Conservation (phyloP, 2,329 filamentous ascomycete species). For the Emmonsiellopsis sp. region DNA sequence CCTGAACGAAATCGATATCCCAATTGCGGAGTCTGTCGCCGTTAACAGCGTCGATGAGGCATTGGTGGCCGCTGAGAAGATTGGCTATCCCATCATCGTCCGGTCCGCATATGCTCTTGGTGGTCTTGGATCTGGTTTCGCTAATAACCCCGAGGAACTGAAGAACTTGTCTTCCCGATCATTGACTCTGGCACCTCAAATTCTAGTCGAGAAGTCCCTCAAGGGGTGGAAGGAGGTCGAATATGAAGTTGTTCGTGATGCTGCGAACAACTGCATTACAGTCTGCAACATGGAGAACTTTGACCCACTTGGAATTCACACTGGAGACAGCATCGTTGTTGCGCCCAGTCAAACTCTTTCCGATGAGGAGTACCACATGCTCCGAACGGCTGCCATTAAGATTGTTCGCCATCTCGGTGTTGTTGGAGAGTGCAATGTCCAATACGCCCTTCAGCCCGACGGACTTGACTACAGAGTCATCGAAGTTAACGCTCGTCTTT, state of each 20-base stretch:
- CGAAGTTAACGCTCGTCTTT: constrained; percentile 97
- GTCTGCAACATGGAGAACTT: constrained; percentile 99
- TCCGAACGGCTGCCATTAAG: constrained; percentile 93
- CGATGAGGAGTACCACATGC: constrained; percentile 99
- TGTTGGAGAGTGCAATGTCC: constrained; percentile 96
- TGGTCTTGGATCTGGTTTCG: constrained; percentile 92
- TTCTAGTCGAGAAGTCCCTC: constrained; percentile 94
- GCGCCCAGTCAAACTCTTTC: constrained; percentile 93
- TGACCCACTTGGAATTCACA: constrained; percentile 93
- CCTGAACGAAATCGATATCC: constrained; percentile 93
- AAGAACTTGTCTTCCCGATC: constrained; percentile 88
- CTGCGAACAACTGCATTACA: constrained; percentile 96
- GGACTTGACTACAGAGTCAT: constrained; percentile 97
- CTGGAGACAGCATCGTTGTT: constrained; percentile 96
- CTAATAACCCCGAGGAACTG: constrained; percentile 86
- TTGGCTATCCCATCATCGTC: constrained; percentile 97
- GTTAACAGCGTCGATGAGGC: constrained; percentile 88
- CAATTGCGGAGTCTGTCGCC: constrained; percentile 92
- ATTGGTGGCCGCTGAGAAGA: constrained; percentile 70
- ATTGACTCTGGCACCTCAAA: constrained; percentile 87
- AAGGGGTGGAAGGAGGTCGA: constrained; percentile 99
- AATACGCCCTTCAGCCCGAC: constrained; percentile 94
- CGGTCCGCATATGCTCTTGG: constrained; percentile 94
- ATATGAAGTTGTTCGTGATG: constrained; percentile 96
- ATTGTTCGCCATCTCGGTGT: constrained; percentile 95